Conservation (phyloP, 1,139 yeast genomes). For the Taiozyma sp. region DNA sequence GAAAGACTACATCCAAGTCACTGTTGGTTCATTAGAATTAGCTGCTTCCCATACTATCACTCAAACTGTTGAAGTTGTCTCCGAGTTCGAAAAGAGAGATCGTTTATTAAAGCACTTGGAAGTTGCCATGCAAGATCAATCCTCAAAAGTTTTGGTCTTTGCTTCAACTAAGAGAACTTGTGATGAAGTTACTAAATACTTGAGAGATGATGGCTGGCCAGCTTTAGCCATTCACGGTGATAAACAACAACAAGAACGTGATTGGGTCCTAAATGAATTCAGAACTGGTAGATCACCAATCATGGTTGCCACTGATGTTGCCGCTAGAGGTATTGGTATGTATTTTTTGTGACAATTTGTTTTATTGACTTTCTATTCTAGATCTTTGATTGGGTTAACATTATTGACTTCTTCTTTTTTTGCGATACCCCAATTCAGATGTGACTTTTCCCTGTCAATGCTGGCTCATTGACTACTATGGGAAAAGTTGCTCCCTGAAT, state of each 20-base stretch:
- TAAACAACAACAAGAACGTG: constrained; percentile 96
- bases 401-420: constrained; percentile 1
- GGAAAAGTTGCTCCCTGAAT: neutral
- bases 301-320: constrained; percentile 99
- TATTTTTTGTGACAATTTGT: constrained; percentile 28
- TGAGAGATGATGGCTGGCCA: constrained; percentile 98
- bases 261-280: constrained; percentile 95
- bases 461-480: neutral
- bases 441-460: neutral
- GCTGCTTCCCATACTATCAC: constrained; percentile 96
- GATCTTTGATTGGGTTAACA: constrained; percentile 15
- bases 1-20: constrained; percentile 92
- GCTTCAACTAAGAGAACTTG: constrained; percentile 97
- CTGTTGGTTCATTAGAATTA: constrained; percentile 91
- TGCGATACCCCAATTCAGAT: neutral
- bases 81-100: constrained; percentile 93
- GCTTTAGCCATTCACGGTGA: constrained; percentile 99
- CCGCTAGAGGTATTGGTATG: constrained; percentile 99
- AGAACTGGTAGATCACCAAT: constrained; percentile 89
- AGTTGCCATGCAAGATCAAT: constrained; percentile 72
- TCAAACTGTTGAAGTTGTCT: constrained; percentile 86
- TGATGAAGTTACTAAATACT: constrained; percentile 87
- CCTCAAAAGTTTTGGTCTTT: constrained; percentile 78
- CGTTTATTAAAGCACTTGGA: constrained; percentile 82
- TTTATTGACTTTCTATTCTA: constrained; percentile 14